Evolutionary conservation across 2,329 filamentous ascomycete genomes (phyloP), one percentile per base, ranked within the genome.

Genomic region (Zarea fungicola): DNA sequence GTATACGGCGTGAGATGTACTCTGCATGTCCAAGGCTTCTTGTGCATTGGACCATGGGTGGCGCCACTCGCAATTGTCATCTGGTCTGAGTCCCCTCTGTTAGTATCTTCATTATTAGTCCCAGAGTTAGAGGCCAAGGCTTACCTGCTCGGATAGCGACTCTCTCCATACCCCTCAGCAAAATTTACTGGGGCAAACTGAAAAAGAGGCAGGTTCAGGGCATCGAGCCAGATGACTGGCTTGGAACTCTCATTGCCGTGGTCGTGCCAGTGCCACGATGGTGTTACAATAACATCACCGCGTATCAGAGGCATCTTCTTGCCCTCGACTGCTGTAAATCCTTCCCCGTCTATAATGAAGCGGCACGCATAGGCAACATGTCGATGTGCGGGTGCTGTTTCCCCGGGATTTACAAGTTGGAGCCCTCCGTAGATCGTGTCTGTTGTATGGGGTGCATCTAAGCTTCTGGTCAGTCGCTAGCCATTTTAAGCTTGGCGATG

Each of bases 201-300:
- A 56, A 77, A 80, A 3, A 69, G 62, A 0, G 78, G 77, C 2
- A 81, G 58, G 60, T 81, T 75, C 1, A 82, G 59, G 4, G 71
- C 75, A 56, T 81, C 78, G 1, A 82, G 64, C 78, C 78, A 82
- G 23, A 82, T 73, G 59, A 80, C 74, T 0, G 76, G 75, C 1
- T 66, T 67, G 1, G 66, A 64, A 8, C 76, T 73, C 49, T 81
- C 76, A 41, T 81, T 81, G 3, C 78, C 78, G 49, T 82, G 78
- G 51, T 81, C 78, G 52, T 80, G 78, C 70, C 75, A 81, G 56
- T 79, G 74, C 78, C 78, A 81, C 0, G 69, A 73, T 0, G 77
- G 78, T 0, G 78, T 82, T 1, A 81, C 60, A 13, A 81, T 75
- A 1, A 81, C 74, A 53, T 81, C 78, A 8, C 77, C 77, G 2